Evolutionary conservation across 2,329 filamentous ascomycete species (phyloP).

Genomic region (Neopestalotiopsis sp.): DNA sequence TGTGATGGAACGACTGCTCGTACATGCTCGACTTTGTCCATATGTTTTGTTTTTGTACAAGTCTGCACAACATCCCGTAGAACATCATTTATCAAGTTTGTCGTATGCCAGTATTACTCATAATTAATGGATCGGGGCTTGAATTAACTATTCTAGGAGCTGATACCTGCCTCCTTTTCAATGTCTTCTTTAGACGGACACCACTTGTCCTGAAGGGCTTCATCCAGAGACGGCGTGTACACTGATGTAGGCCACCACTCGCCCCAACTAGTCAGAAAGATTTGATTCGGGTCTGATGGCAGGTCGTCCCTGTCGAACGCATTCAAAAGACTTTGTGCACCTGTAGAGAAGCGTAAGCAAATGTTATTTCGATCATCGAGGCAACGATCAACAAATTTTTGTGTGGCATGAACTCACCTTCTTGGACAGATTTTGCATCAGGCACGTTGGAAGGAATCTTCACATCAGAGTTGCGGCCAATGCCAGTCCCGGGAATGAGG

Average conservation of each 20-base stretch:
- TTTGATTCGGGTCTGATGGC: slow-evolving; percentile 55
- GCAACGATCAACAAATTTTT: slow-evolving; percentile 15
- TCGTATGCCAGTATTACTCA: too few species aligned
- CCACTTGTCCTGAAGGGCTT: slow-evolving; percentile 58
- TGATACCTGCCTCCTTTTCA: slow-evolving; percentile 46
- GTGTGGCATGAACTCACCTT: slow-evolving; percentile 40
- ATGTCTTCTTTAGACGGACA: slow-evolving; percentile 52
- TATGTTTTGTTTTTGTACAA: too few species aligned
- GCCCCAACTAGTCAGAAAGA: slow-evolving; percentile 62
- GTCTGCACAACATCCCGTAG: too few species aligned
- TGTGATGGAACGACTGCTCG: too few species aligned
- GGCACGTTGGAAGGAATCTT: slow-evolving; percentile 39
- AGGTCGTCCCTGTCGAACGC: slow-evolving; percentile 53
- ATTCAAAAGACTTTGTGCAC: slow-evolving; percentile 49
- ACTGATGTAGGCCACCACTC: slow-evolving; percentile 59
- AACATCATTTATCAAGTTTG: too few species aligned
- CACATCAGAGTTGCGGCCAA: slow-evolving; percentile 40
- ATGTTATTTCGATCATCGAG: not conserved
- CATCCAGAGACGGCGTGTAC: slow-evolving; percentile 47
- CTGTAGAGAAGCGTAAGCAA: slow-evolving; percentile 31
- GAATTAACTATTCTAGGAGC: not conserved
- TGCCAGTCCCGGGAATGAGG: slow-evolving; percentile 53
- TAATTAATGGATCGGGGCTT: not conserved
- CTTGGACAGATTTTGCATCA: slow-evolving; percentile 53
- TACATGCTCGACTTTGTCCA: too few species aligned